phyloP scores from a whole-genome alignment of 768 basidiomycete species.

The Serpula lacrymans region DNA sequence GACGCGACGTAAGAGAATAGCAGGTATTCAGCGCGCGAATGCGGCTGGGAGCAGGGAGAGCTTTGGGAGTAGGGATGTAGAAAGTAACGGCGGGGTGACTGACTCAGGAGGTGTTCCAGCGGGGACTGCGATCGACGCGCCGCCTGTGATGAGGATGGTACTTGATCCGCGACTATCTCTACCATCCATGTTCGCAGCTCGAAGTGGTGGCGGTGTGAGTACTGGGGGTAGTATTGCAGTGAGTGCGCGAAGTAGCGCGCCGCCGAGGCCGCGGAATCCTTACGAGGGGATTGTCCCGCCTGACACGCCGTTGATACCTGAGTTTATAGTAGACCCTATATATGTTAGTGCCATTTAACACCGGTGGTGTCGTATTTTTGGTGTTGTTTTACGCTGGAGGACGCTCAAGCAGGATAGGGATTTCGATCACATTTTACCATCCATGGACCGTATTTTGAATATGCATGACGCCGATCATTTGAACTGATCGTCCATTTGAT shows the following conservation, averaged over 20 bases:
- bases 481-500: too few species aligned
- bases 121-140: too few species aligned
- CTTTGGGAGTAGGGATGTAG: background rate
- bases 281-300: slow-evolving; percentile 7
- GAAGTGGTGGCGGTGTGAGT: too few species aligned
- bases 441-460: too few species aligned
- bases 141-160: too few species aligned
- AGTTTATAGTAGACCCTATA: background rate
- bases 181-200: too few species aligned
- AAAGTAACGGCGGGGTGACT: background rate
- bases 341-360: background rate
- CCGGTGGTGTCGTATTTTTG: slow-evolving; percentile 1
- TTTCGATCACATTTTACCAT: too few species aligned
- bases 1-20: slow-evolving; percentile 6
- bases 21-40: background rate
- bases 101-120: slow-evolving; percentile 29
- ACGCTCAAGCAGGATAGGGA: too few species aligned
- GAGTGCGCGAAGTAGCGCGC: background rate
- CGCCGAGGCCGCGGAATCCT: slow-evolving; percentile 5
- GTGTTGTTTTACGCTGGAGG: background rate
- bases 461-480: too few species aligned
- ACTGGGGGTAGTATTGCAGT: background rate
- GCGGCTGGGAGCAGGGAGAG: background rate
- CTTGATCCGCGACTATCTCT: too few species aligned
- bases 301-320: slow-evolving; percentile 1